Percentiles rank a stretch among this genome's conserved stretches.
Evolutionary conservation across 2,329 filamentous ascomycete species (phyloP).

Genomic region (Trichoderma endophyticum): DNA sequence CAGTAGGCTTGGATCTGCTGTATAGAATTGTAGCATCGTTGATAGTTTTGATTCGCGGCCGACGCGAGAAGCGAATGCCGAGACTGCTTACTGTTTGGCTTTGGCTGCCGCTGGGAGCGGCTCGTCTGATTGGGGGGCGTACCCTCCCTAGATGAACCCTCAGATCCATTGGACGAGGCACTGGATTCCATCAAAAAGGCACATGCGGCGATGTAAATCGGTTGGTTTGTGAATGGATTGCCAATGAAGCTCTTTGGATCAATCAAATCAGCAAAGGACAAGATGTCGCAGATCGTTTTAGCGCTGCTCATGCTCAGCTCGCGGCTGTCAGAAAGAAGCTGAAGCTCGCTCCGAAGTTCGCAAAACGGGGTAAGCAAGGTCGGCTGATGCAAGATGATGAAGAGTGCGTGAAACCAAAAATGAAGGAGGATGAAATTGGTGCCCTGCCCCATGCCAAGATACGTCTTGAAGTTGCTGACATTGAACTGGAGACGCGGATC

Average conservation of each 20-base stretch:
- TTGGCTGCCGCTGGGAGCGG: conserved; percentile 18
- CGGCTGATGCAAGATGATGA: conserved; percentile 81
- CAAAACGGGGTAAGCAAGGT: conserved; percentile 75
- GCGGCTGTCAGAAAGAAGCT: conserved; percentile 75
- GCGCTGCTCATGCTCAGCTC: conserved; percentile 84
- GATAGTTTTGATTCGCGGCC: conserved; percentile 82
- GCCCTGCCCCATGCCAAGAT: conserved; percentile 75
- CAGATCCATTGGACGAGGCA: conserved; percentile 64
- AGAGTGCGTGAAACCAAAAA: conserved; percentile 85
- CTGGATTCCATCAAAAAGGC: conserved; percentile 79
- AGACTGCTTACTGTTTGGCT: conserved; percentile 37
- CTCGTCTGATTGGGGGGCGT: conserved; percentile 41
- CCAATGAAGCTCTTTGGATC: conserved; percentile 83
- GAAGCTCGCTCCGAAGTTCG: conserved; percentile 56
- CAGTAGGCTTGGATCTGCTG: conserved; percentile 80
- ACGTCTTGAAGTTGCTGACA: conserved; percentile 80
- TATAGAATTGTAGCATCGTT: conserved; percentile 79
- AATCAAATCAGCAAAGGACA: conserved; percentile 81
- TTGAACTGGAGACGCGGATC: conserved; percentile 78
- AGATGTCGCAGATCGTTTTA: conserved; percentile 86
- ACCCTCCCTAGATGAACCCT: conserved; percentile 53
- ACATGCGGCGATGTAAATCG: conserved; percentile 87
- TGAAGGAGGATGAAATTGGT: conserved; percentile 85
- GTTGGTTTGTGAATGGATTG: conserved; percentile 85
- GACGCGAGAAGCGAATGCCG: conserved; percentile 76